Conservation (phyloP, 768 basidiomycete genomes). For the Mycena indigotica region DNA sequence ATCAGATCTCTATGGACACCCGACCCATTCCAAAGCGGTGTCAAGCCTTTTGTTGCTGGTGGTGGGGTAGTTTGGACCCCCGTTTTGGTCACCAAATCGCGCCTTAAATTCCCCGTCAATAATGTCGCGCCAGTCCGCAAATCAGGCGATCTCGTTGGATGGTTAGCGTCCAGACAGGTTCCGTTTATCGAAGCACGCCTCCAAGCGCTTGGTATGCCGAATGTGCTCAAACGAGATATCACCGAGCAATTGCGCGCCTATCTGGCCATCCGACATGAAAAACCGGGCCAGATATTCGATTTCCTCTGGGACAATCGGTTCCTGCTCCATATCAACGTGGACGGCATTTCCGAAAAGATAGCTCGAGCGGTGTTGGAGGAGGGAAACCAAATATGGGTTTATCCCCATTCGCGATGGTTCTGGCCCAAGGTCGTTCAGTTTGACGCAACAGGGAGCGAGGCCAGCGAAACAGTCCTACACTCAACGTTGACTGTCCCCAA, state of each 20-base stretch:
- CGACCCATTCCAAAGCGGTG: constrained; percentile 27
- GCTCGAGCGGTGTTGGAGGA: constrained; percentile 28
- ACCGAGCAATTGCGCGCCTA: constrained; percentile 32
- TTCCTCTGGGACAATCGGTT: constrained; percentile 72
- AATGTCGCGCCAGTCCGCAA: constrained; percentile 7
- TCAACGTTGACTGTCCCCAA: background rate
- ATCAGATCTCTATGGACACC: constrained; percentile 49
- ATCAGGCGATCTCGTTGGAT: constrained; percentile 40
- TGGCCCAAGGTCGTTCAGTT: constrained; percentile 48
- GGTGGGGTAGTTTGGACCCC: constrained; percentile 68
- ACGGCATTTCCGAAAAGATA: constrained; percentile 44
- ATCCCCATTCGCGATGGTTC: constrained; percentile 46
- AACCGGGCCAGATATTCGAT: constrained; percentile 29
- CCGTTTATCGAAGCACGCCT: constrained; percentile 40
- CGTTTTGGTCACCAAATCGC: constrained; percentile 36
- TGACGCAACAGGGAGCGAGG: constrained; percentile 7
- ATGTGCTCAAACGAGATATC: constrained; percentile 43
- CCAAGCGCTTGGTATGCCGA: constrained; percentile 22
- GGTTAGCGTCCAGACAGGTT: constrained; percentile 66
- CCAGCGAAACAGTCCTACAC: constrained; percentile 16
- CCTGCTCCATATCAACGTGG: constrained; percentile 48
- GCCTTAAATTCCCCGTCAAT: constrained; percentile 25
- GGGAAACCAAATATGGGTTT: constrained; percentile 33
- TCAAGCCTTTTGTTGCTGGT: constrained; percentile 53
- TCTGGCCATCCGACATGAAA: constrained; percentile 6